A percentile compares a stretch with the other conserved stretches of the same genome.
Evolutionary conservation across 2,329 filamentous ascomycete species (phyloP).

Genomic region (Calonectria pseudoturangicola): DNA sequence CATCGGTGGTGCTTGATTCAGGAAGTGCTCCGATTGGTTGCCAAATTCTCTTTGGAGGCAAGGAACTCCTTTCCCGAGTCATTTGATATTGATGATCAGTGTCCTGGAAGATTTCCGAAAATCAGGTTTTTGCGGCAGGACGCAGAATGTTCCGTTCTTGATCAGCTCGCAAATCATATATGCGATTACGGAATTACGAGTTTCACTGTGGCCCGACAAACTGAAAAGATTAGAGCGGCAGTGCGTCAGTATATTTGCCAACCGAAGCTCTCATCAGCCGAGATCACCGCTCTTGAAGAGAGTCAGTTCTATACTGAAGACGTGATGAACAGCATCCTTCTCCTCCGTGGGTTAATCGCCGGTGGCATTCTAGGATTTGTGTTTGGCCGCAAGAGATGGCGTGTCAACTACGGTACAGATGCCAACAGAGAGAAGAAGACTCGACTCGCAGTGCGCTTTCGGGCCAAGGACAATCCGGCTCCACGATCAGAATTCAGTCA

Average conservation of each 20-base stretch:
- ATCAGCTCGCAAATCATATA: constrained; percentile 55
- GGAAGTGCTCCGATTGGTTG: too few relatives aligned
- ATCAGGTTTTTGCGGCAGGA: constrained; percentile 66
- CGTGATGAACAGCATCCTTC: constrained; percentile 61
- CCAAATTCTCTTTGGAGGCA: too few relatives aligned
- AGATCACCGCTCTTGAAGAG: constrained; percentile 61
- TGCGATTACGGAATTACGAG: constrained; percentile 60
- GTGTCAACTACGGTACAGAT: constrained; percentile 79
- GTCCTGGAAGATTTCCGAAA: constrained; percentile 65
- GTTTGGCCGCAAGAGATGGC: constrained; percentile 76
- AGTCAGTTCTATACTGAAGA: constrained; percentile 60
- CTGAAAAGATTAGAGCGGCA: constrained; percentile 53
- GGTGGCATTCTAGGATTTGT: constrained; percentile 72
- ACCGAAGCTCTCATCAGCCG: constrained; percentile 46
- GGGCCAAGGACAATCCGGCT: constrained; percentile 75
- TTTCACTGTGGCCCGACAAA: constrained; percentile 64
- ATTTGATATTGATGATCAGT: constrained; percentile 63
- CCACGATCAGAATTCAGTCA: constrained; percentile 77
- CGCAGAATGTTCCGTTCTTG: constrained; percentile 57
- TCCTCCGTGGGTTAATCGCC: constrained; percentile 74
- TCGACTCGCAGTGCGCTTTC: constrained; percentile 74
- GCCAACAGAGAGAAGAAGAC: constrained; percentile 60
- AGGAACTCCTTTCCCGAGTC: constrained; percentile 56
- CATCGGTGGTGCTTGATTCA: too few relatives aligned
- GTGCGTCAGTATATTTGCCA: constrained; percentile 68